phyloP scores from a whole-genome alignment of 75 land plant species.

The Pinus taeda region DNA sequence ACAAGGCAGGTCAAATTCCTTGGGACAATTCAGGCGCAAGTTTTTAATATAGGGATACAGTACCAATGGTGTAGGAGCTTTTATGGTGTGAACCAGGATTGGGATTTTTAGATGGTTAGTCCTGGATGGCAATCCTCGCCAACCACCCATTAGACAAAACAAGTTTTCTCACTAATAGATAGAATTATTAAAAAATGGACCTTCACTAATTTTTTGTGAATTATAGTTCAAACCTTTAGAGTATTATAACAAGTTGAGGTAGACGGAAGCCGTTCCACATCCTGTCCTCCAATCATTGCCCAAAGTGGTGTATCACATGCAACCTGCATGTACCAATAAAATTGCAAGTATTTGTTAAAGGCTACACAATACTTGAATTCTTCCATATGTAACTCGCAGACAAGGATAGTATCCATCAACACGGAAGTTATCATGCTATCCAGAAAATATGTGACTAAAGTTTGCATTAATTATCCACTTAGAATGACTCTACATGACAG shows the following conservation, averaged over 20 bases:
- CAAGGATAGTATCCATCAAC: neutral
- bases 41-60: neutral
- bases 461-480: neutral
- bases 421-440: neutral
- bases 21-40: neutral
- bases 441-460: neutral
- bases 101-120: neutral
- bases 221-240: slow-evolving; percentile 56
- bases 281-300: slow-evolving; percentile 90
- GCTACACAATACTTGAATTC: slow-evolving; percentile 4
- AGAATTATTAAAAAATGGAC: neutral
- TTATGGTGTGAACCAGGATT: neutral
- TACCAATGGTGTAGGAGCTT: neutral
- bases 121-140: neutral
- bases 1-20: neutral
- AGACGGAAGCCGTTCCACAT: slow-evolving; percentile 94
- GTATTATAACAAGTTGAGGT: slow-evolving; percentile 98
- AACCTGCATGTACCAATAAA: slow-evolving; percentile 42
- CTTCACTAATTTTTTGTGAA: neutral
- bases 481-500: neutral
- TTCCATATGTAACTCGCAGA: neutral
- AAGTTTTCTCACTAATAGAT: neutral
- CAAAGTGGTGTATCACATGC: slow-evolving; percentile 79
- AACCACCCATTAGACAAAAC: neutral
- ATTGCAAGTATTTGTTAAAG: neutral